Conservation (phyloP, 352 stramenopile species). For the Globisporangium spiculum region DNA sequence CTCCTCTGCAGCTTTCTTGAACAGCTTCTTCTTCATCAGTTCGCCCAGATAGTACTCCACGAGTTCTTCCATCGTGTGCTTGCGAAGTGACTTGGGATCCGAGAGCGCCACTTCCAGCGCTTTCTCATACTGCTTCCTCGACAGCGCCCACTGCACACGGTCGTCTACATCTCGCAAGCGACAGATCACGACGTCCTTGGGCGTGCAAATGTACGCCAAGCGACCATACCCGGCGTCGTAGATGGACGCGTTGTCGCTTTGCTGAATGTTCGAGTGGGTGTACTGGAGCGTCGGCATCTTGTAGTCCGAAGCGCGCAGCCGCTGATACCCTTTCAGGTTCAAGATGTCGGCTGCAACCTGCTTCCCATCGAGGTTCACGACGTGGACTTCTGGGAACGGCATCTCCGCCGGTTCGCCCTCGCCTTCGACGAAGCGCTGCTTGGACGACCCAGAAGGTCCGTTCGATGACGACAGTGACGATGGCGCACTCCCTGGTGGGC, state of each 20-base stretch:
- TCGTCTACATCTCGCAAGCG: slow-evolving; percentile 76
- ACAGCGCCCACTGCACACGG: slow-evolving; percentile 67
- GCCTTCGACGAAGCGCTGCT: slow-evolving; percentile 52
- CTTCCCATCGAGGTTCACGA: slow-evolving; percentile 87
- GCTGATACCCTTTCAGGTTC: slow-evolving; percentile 71
- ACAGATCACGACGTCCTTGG: slow-evolving; percentile 85
- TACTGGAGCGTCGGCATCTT: slow-evolving; percentile 76
- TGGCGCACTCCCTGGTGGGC: slow-evolving; percentile 40
- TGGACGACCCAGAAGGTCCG: slow-evolving; percentile 27
- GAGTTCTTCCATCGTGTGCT: slow-evolving; percentile 57
- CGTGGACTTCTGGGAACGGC: slow-evolving; percentile 79
- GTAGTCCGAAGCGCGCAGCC: slow-evolving; percentile 74
- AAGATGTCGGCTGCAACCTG: slow-evolving; percentile 83
- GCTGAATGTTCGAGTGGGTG: slow-evolving; percentile 24
- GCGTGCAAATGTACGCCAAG: slow-evolving; percentile 76
- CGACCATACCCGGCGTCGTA: slow-evolving; percentile 69
- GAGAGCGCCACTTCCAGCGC: slow-evolving; percentile 63
- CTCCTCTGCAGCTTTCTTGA: slow-evolving; percentile 67
- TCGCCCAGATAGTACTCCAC: slow-evolving; percentile 77
- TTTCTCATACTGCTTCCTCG: slow-evolving; percentile 54
- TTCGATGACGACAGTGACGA: slow-evolving; percentile 16
- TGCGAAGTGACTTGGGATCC: slow-evolving; percentile 51
- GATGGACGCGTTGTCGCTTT: slow-evolving; percentile 33
- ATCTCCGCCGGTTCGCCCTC: slow-evolving; percentile 72
- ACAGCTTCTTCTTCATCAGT: slow-evolving; percentile 70